Percentiles rank a stretch among this genome's conserved stretches.
phyloP scores from a whole-genome alignment of 2,329 filamentous ascomycete genomes.

The Scedosporium apiospermum region DNA sequence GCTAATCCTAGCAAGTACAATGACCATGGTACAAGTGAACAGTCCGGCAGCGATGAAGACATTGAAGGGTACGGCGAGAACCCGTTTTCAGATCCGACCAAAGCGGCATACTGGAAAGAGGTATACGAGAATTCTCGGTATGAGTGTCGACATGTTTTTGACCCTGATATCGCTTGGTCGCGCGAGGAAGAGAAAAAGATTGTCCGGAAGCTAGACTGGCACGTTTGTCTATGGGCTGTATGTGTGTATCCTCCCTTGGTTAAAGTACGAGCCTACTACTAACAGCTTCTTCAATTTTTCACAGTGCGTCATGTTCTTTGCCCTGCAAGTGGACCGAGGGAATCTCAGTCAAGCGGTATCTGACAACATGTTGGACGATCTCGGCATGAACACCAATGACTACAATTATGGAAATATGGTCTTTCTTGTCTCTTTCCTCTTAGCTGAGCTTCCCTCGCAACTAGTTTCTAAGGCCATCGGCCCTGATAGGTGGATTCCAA shows the following conservation, averaged over 20 bases:
- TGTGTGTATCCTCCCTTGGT: background rate
- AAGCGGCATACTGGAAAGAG: slow-evolving; percentile 41
- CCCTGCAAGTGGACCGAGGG: slow-evolving; percentile 32
- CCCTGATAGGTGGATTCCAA: slow-evolving; percentile 21
- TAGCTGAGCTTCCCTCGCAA: slow-evolving; percentile 52
- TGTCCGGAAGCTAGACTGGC: slow-evolving; percentile 28
- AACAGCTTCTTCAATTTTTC: background rate
- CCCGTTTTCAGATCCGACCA: slow-evolving; percentile 38
- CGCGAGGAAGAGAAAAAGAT: slow-evolving; percentile 36
- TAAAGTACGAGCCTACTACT: too few relatives aligned
- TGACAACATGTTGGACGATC: slow-evolving; percentile 31
- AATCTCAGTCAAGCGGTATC: slow-evolving; percentile 24
- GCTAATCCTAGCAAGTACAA: background rate
- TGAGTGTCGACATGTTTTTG: slow-evolving; percentile 54
- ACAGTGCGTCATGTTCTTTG: slow-evolving; percentile 41
- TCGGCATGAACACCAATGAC: slow-evolving; percentile 25
- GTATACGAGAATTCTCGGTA: slow-evolving; percentile 47
- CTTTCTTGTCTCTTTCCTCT: slow-evolving; percentile 42
- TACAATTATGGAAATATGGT: slow-evolving; percentile 47
- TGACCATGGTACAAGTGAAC: background rate
- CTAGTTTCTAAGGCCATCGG: slow-evolving; percentile 44
- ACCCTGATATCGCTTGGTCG: slow-evolving; percentile 31
- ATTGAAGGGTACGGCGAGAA: slow-evolving; percentile 11
- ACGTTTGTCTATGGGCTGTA: slow-evolving; percentile 2
- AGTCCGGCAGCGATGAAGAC: background rate